A percentile compares a stretch with the other conserved stretches of the same genome.
These are phyloP conservation scores for Macrolepiota fuliginosa DNA, from an alignment of 768 basidiomycete species.

Conservation along the genomic window DNA sequence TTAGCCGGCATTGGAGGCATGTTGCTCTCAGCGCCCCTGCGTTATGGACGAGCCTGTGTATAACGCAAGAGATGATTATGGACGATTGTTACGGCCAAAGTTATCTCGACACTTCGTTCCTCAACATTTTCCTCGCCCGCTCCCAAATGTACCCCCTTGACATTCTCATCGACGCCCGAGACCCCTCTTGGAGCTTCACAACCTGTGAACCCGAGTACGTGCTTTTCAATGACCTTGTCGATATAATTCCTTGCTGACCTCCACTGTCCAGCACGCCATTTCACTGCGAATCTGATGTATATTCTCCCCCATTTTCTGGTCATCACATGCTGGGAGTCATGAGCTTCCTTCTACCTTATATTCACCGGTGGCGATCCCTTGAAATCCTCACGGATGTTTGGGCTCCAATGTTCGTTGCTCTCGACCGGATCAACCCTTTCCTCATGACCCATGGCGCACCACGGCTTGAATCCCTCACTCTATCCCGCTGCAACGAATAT, in stretches of 20 bases:
- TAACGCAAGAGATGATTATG: slow-evolving; percentile 38
- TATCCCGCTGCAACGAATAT: slow-evolving; percentile 63
- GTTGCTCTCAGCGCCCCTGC: slow-evolving; percentile 47
- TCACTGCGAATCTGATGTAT: slow-evolving; percentile 22
- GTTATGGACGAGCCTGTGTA: slow-evolving; percentile 55
- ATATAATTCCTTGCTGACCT: slow-evolving; percentile 5
- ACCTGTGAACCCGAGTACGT: slow-evolving; percentile 41
- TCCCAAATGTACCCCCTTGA: slow-evolving; percentile 50
- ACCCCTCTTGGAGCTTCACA: slow-evolving; percentile 56
- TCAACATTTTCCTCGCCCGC: slow-evolving; percentile 40
- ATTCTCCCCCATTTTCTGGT: slow-evolving; percentile 37
- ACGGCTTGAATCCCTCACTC: slow-evolving; percentile 44
- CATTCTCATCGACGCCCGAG: slow-evolving; percentile 57
- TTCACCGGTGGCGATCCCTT: slow-evolving; percentile 51
- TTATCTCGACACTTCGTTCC: slow-evolving; percentile 33
- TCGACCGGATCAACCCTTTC: slow-evolving; percentile 39
- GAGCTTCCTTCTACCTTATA: slow-evolving; percentile 47
- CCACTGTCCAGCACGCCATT: slow-evolving; percentile 23
- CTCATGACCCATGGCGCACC: slow-evolving; percentile 35
- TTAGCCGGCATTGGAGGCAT: slow-evolving; percentile 50
- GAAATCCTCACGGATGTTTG: slow-evolving; percentile 54
- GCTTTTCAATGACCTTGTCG: neutral
- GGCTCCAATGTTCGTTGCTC: slow-evolving; percentile 55
- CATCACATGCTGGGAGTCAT: slow-evolving; percentile 44
- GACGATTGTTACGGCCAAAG: slow-evolving; percentile 7